These are phyloP conservation scores for Verticillium nonalfalfae DNA, from an alignment of 2,329 filamentous ascomycete genomes.

Conservation along the genomic window DNA sequence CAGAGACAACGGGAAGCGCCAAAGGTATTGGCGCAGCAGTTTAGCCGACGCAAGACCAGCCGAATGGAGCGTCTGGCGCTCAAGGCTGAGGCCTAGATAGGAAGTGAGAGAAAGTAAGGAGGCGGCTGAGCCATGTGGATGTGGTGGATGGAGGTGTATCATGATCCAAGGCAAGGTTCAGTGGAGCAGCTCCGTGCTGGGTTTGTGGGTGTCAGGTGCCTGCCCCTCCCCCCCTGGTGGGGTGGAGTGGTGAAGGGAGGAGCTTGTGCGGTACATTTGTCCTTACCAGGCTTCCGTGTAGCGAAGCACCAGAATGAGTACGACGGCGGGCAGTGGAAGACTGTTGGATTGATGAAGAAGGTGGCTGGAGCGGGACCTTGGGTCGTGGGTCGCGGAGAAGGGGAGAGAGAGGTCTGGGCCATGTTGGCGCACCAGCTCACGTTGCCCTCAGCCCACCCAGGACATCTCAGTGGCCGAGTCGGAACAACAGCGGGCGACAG, in stretches of 20 bases:
- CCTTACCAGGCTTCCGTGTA: not conserved
- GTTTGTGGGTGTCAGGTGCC: not conserved
- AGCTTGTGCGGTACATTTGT: not conserved
- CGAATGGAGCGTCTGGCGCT: not conserved
- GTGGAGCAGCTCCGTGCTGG: not conserved
- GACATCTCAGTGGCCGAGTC: not conserved
- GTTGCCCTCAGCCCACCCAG: not conserved
- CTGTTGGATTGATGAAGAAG: not conserved
- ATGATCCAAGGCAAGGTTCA: not conserved
- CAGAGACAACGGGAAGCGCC: not conserved
- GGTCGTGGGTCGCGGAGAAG: not conserved
- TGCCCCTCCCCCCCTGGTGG: not conserved
- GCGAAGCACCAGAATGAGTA: not conserved
- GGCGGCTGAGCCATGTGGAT: not conserved
- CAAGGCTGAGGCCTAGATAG: not conserved
- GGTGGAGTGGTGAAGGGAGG: not conserved
- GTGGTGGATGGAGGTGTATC: not conserved
- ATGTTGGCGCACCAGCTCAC: not conserved
- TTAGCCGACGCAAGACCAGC: not conserved
- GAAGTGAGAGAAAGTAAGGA: not conserved
- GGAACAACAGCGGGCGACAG: not conserved
- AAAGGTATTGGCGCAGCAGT: not conserved
- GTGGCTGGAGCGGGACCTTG: not conserved
- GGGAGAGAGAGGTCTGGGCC: not conserved
- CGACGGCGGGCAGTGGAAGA: not conserved